Percentiles rank a stretch among this genome's conserved stretches.
Conservation (phyloP, 768 basidiomycete species). For the Kwoniella shandongensis region DNA sequence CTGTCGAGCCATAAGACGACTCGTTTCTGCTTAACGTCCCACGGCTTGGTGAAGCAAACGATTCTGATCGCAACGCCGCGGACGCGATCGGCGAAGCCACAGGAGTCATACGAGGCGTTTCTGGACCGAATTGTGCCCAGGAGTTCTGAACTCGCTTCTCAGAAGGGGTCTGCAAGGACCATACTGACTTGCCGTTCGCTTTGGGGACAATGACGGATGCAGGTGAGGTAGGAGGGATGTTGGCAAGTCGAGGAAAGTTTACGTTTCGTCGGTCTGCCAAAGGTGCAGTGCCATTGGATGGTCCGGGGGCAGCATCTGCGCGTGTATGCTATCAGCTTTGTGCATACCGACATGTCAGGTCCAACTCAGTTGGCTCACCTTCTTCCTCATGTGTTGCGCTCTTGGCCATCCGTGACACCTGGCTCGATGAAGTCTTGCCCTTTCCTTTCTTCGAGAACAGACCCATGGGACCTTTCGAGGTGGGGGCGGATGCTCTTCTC, state of each 20-base stretch:
- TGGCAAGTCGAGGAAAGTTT: conserved; percentile 20
- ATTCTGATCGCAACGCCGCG: conserved; percentile 1
- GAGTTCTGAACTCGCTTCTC: conserved; percentile 13
- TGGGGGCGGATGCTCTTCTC: conserved; percentile 2
- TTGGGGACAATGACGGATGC: conserved; percentile 12
- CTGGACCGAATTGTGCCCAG: conserved; percentile 41
- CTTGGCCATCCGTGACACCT: conserved; percentile 31
- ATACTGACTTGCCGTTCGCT: conserved; percentile 24
- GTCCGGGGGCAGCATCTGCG: conserved; percentile 5
- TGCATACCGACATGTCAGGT: neutral
- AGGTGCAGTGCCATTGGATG: conserved; percentile 3
- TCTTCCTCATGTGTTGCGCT: conserved; percentile 40
- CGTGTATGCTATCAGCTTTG: neutral
- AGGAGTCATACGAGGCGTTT: conserved; percentile 24
- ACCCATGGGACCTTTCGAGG: conserved; percentile 28
- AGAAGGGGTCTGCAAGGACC: conserved; percentile 42
- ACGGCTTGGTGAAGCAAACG: conserved; percentile 5
- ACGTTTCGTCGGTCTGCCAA: conserved; percentile 25
- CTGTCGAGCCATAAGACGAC: conserved; percentile 17
- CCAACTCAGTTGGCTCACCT: conserved; percentile 13
- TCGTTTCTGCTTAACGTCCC: conserved; percentile 8
- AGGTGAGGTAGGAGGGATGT: conserved; percentile 16
- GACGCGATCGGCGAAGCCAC: neutral
- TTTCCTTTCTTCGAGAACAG: conserved; percentile 26
- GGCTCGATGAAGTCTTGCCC: conserved; percentile 15